Conservation (phyloP, 495 filamentous ascomycete species). For the Penicillium manginii region DNA sequence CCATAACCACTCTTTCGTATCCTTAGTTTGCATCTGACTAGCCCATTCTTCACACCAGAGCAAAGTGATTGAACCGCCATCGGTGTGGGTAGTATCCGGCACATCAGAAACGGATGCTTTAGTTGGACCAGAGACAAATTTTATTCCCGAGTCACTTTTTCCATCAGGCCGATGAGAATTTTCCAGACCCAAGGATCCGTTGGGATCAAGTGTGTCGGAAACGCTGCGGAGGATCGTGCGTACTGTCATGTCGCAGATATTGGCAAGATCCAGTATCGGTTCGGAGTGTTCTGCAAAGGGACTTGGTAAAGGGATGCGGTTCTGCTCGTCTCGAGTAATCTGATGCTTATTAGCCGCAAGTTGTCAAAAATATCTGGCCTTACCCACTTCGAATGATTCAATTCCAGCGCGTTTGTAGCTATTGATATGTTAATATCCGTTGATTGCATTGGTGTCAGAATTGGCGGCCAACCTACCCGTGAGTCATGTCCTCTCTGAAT, state of each 20-base stretch:
- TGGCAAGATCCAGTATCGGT: conserved; percentile 5
- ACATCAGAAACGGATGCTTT: conserved; percentile 11
- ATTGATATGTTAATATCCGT: no score
- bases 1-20: conserved; percentile 23
- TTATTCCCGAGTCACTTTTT: conserved; percentile 13
- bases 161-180: conserved; percentile 13
- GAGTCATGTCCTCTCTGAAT: conserved; percentile 15
- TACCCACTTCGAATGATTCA: no score
- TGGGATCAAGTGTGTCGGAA: conserved; percentile 13
- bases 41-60: conserved; percentile 27
- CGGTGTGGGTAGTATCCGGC: conserved; percentile 22
- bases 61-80: conserved; percentile 24
- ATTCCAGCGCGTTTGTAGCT: no score
- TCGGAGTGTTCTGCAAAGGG: conserved; percentile 11
- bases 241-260: conserved; percentile 14
- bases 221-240: conserved; percentile 15
- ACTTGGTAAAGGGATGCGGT: conserved; percentile 13
- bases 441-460: no score
- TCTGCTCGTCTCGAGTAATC: conserved; percentile 18
- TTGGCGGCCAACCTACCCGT: conserved; percentile 7
- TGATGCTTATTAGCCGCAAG: neutral
- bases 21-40: conserved; percentile 21
- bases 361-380: no score
- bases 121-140: conserved; percentile 20
- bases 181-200: conserved; percentile 3